These are phyloP conservation scores for Crithidia brevicula DNA, from an alignment of 208 protist genomes.

Conservation along the genomic window DNA sequence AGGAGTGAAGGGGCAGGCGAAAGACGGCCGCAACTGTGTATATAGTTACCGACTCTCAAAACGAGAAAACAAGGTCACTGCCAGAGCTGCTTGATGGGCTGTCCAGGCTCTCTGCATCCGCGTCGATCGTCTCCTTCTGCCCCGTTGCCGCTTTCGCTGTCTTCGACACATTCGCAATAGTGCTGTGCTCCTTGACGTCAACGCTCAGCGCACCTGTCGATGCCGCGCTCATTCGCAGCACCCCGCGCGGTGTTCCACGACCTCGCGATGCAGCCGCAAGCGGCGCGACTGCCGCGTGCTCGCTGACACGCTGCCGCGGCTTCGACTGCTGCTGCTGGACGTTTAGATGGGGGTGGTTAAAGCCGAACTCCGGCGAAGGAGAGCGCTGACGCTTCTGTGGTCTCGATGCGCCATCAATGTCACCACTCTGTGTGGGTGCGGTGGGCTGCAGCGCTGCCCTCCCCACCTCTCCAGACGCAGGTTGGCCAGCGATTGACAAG, in stretches of 20 bases:
- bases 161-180: background rate
- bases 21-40: background rate
- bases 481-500: too few species aligned
- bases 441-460: too few species aligned
- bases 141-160: background rate
- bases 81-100: background rate
- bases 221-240: background rate
- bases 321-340: background rate
- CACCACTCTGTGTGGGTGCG: too few species aligned
- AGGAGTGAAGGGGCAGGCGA: background rate
- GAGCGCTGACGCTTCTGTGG: constrained; percentile 10
- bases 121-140: background rate
- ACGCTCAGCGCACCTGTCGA: too few species aligned
- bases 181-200: too few species aligned
- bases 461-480: too few species aligned
- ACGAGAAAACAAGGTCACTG: constrained; percentile 9
- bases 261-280: background rate
- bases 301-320: background rate
- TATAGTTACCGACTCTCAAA: background rate
- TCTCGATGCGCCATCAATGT: background rate
- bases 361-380: background rate
- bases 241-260: background rate
- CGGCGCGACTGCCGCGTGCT: background rate
- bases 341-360: background rate
- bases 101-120: background rate